These are phyloP conservation scores for Boletales sp. DNA, from an alignment of 768 basidiomycete genomes.

Conservation along the genomic window DNA sequence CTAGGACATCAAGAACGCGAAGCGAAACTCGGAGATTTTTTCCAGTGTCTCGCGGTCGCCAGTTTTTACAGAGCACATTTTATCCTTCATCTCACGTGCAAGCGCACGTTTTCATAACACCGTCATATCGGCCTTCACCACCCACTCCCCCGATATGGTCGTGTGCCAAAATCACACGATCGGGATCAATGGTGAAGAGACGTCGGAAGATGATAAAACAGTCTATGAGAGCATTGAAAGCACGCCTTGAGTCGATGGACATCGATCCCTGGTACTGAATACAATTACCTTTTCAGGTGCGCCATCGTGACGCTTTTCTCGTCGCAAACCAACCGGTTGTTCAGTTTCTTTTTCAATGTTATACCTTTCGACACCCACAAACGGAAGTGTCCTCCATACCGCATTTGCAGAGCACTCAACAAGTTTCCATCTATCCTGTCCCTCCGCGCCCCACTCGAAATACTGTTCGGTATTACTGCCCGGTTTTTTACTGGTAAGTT, in stretches of 20 bases:
- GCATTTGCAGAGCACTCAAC: too few relatives aligned
- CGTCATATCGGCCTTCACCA: neutral
- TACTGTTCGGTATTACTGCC: too few relatives aligned
- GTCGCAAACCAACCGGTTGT: neutral
- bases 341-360: neutral
- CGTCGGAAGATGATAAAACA: conserved; percentile 6
- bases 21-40: neutral
- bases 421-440: too few relatives aligned
- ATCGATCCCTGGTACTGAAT: conserved; percentile 7
- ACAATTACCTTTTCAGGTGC: conserved; percentile 1
- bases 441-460: too few relatives aligned
- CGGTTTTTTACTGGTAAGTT: too few relatives aligned
- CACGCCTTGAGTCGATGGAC: conserved; percentile 10
- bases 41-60: neutral
- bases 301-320: neutral
- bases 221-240: conserved; percentile 8
- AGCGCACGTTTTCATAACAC: neutral
- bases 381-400: too few relatives aligned
- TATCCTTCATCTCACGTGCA: neutral
- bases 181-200: conserved; percentile 3
- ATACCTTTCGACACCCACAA: too few relatives aligned
- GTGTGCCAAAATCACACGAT: conserved; percentile 19
- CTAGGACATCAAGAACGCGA: neutral
- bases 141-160: conserved; percentile 6
- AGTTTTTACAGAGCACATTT: neutral